Base-by-base conservation (phyloP, 2,329 filamentous ascomycete species). In the Xylariaceae sp. region DNA sequence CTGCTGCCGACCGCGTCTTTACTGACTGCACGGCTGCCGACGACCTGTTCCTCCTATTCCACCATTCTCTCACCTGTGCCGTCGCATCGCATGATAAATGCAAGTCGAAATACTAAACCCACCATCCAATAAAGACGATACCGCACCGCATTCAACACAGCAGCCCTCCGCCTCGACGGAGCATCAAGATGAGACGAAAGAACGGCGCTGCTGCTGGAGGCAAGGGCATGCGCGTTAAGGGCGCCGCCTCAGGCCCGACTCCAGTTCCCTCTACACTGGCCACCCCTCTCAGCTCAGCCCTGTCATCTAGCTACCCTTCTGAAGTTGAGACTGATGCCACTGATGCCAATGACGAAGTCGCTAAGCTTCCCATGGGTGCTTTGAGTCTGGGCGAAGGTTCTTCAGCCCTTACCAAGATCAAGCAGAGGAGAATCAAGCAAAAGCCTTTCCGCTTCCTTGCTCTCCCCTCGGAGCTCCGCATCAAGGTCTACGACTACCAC, bases 391-490 rank as follows among this genome's bases (percentile, higher is more conserved):
- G 66, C 37, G 64, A 64, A 2, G 39, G 54, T 18, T 44, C 49
- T 16, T 39, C 49, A 33, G 50, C 50, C 16, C 44, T 48, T 37
- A 47, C 48, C 29, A 45, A 63, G 19, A 55, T 57, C 29, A 46
- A 63, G 22, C 55, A 57, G 18, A 67, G 61, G 42, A 54, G 52
- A 41, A 53, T 53, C 0, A 64, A 65, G 15, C 56, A 63, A 2
- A 60, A 63, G 34, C 72, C 77, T 0, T 87, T 87, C 41, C 75
- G 68, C 7, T 85, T 89, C 59, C 71, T 89, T 43, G 68, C 76
- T 22, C 67, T 90, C 1, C 85, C 86, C 0, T 73, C 78, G 0
- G 86, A 90, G 57, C 62, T 90, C 22, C 81, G 86, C 7, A 67
- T 84, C 44, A 78, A 79, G 52, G 76, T 90, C 11, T 89, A 89